phyloP scores from a whole-genome alignment of 306 rosid genomes.

The Ochetophila trinervis region DNA sequence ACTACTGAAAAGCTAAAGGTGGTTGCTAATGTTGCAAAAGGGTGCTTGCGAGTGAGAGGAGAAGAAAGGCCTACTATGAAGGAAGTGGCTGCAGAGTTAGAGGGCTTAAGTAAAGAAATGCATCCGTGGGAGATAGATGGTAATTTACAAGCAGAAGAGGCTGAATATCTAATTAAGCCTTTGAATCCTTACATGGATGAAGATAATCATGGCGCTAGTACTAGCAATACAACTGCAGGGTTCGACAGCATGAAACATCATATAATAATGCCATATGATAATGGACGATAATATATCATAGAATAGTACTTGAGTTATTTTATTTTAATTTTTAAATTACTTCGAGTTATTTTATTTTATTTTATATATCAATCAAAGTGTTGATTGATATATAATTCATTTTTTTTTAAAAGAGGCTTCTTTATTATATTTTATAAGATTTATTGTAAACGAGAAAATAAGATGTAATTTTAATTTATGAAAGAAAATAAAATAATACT shows the following conservation, averaged over 20 bases:
- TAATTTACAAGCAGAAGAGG: not conserved
- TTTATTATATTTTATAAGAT: too few relatives aligned
- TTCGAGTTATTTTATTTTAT: too few relatives aligned
- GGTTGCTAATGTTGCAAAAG: conserved; percentile 11
- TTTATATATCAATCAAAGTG: too few relatives aligned
- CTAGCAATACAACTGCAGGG: not conserved
- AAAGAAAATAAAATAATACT: too few relatives aligned
- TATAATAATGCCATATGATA: not conserved
- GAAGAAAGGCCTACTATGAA: conserved; percentile 23
- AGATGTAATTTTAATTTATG: too few relatives aligned
- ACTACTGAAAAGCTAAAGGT: conserved; percentile 1
- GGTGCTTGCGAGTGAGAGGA: conserved; percentile 13
- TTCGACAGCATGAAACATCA: not conserved
- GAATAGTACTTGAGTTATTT: too few relatives aligned
- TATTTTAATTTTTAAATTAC: too few relatives aligned
- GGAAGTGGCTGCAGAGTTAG: conserved; percentile 24
- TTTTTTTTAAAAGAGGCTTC: too few relatives aligned
- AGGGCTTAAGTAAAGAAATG: not conserved
- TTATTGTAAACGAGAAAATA: too few relatives aligned
- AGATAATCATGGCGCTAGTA: not conserved
- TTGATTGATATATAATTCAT: too few relatives aligned
- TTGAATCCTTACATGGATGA: not conserved
- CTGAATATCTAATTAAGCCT: conserved; percentile 4
- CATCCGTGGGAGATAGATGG: conserved; percentile 17
- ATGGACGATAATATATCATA: conserved; percentile 1